phyloP scores from a whole-genome alignment of 495 filamentous ascomycete genomes.

The Xylaria longipes region DNA sequence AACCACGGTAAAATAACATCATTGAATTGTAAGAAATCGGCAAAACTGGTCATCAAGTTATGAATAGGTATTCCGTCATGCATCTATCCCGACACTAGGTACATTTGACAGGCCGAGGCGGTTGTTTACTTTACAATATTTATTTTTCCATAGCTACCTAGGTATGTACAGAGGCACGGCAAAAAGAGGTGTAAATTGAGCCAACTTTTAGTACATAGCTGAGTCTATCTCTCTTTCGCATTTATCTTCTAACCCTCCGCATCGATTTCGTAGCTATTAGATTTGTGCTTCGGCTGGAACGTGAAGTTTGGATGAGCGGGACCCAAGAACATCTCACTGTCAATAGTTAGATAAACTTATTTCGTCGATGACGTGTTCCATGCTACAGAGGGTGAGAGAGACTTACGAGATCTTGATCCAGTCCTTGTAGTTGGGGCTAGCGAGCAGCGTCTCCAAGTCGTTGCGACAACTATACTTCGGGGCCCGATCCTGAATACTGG shows the following conservation, averaged over 20 bases:
- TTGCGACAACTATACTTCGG: slow-evolving; percentile 82
- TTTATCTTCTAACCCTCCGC: slow-evolving; percentile 56
- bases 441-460: slow-evolving; percentile 89
- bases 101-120: too few relatives aligned
- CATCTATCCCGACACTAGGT: too few relatives aligned
- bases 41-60: too few relatives aligned
- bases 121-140: too few relatives aligned
- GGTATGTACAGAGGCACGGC: too few relatives aligned
- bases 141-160: too few relatives aligned
- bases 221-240: not conserved
- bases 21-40: not conserved
- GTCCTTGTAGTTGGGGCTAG: slow-evolving; percentile 88
- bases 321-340: slow-evolving; percentile 95
- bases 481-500: slow-evolving; percentile 83
- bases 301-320: slow-evolving; percentile 87
- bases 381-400: not conserved
- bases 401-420: slow-evolving; percentile 97
- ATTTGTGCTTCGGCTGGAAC: slow-evolving; percentile 98
- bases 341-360: slow-evolving; percentile 21
- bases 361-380: slow-evolving; percentile 10
- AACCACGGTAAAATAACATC: not conserved
- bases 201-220: not conserved
- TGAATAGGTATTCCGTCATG: too few relatives aligned
- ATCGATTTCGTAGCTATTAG: slow-evolving; percentile 75
- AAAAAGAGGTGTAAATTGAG: too few relatives aligned